Conservation (phyloP, 2,329 filamentous ascomycete genomes). For the Magnaporthales sp. region DNA sequence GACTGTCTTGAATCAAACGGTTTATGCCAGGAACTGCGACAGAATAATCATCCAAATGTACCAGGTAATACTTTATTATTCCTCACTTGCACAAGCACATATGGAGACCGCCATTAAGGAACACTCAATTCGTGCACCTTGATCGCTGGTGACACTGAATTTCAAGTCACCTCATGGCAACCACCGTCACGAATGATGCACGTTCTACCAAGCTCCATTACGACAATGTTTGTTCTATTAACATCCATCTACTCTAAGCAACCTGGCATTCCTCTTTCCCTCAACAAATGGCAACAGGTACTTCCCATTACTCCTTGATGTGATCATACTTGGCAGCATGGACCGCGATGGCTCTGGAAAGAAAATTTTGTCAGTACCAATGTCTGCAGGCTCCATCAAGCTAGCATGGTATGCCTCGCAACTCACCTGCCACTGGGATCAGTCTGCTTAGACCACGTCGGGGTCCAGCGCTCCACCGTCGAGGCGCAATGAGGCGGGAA, state of each 20-base stretch:
- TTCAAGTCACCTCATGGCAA: neutral
- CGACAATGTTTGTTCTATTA: neutral
- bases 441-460: constrained; percentile 93
- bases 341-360: constrained; percentile 60
- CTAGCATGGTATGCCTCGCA: neutral
- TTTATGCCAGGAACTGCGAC: neutral
- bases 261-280: neutral
- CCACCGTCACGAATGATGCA: neutral
- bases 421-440: constrained; percentile 85
- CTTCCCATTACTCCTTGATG: constrained; percentile 15
- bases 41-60: neutral
- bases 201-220: neutral
- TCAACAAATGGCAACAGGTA: neutral
- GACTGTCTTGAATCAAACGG: neutral
- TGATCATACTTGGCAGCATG: constrained; percentile 67
- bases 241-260: neutral
- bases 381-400: neutral
- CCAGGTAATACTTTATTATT: neutral
- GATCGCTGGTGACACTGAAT: neutral
- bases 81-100: neutral
- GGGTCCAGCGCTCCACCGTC: constrained; percentile 94
- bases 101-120: neutral
- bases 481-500: constrained; percentile 87
- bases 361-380: constrained; percentile 12
- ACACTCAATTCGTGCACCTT: neutral